Base-by-base conservation (phyloP, 139 green algal genomes). In the Chlamydomonas urium region DNA sequence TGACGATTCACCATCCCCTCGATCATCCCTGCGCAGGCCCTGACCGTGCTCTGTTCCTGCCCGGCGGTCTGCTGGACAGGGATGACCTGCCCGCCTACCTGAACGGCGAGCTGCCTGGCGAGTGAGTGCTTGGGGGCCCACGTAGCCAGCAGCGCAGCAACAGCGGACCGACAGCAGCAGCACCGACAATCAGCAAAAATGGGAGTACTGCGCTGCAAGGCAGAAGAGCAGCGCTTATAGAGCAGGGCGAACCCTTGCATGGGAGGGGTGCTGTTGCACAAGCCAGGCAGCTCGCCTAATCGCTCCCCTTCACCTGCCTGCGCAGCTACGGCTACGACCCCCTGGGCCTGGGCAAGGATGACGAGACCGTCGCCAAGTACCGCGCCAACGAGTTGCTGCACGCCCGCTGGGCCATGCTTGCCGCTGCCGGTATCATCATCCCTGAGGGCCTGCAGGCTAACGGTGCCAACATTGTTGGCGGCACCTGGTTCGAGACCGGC, bases 351-450 rank as follows among this genome's bases (percentile, higher is more conserved):
- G 95, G 92, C 77, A 91, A 94, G 80, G 87, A 97, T 80, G 48
- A 78, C 47, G 91, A 90, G 60, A 76, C 72, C 3, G 81, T 98
- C 32, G 90, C 81, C 32, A 96, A 96, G 88, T 97, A 97, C 90
- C 85, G 86, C 32, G 84, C 73, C 60, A 91, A 93, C 73, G 94
- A 98, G 88, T 83, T 98, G 57, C 75, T 97, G 75, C 94, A 98
- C 75, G 93, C 88, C 14, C 90, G 94, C 58, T 98, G 94, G 94
- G 94, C 94, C 60, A 98, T 98, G 94, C 91, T 98, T 61, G 92
- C 88, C 47, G 91, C 91, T 36, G 90, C 93, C 47, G 94, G 94
- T 60, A 95, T 92, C 82, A 87, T 98, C 89, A 95, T 98, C 79
- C 94, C 94, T 8, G 94, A 98, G 84, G 91, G 90, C 69, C 88